Conservation (phyloP, 345 rosid species). For the Brassica incana region DNA sequence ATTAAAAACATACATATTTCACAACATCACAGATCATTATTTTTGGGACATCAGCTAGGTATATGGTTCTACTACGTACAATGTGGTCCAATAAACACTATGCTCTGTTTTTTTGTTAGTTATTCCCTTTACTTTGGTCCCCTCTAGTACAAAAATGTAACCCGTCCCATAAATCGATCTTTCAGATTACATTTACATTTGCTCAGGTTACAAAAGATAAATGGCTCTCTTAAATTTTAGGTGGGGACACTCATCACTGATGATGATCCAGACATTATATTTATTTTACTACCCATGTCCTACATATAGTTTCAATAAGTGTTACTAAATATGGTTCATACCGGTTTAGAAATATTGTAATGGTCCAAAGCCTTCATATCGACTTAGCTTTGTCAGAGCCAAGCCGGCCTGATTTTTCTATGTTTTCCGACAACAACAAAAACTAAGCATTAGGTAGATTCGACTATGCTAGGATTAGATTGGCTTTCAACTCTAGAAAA, state of each 20-base stretch:
- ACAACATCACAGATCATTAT: slow-evolving; percentile 1
- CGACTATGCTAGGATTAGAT: background rate
- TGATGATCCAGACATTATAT: slow-evolving; percentile 17
- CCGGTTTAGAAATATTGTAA: background rate
- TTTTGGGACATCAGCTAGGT: slow-evolving; percentile 29
- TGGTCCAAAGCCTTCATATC: slow-evolving; percentile 11
- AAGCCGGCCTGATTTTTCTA: too few species aligned
- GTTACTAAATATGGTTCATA: slow-evolving; percentile 11
- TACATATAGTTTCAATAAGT: slow-evolving; percentile 10
- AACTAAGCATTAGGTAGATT: too few species aligned
- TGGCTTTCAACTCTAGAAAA: background rate
- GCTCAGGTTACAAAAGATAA: slow-evolving; percentile 33
- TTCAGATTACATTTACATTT: slow-evolving; percentile 24
- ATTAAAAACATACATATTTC: slow-evolving; percentile 4
- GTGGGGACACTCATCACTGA: slow-evolving; percentile 29
- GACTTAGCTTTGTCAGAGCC: background rate
- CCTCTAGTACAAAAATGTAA: slow-evolving; percentile 28
- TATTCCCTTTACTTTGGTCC: slow-evolving; percentile 7
- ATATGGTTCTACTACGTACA: slow-evolving; percentile 15
- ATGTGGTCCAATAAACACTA: slow-evolving; percentile 28
- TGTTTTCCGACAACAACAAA: too few species aligned
- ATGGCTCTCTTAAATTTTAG: background rate
- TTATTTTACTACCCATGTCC: slow-evolving; percentile 12
- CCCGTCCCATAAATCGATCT: slow-evolving; percentile 28
- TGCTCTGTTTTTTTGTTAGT: slow-evolving; percentile 16